Base-by-base conservation (phyloP, 2,329 filamentous ascomycete species). In the Domatiomyces catenatus region DNA sequence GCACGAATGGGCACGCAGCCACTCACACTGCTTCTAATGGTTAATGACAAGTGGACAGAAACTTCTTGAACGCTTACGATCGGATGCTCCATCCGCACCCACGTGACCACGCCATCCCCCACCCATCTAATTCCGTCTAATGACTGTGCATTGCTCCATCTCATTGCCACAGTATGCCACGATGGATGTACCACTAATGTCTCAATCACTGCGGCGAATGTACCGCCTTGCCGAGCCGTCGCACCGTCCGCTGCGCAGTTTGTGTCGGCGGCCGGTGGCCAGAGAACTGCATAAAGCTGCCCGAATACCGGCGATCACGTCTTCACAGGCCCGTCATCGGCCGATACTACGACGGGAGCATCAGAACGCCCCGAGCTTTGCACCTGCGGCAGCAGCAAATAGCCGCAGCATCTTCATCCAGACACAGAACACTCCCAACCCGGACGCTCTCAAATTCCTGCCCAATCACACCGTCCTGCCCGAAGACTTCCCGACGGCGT, bases 401-500 rank as follows among this genome's bases (percentile, higher is more conserved):
- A 69, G 66, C 53, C 82, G 90, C 57, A 88, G 81, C 20, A 94
- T 98, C 67, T 98, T 96, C 73, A 98, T 98, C 63, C 92, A 98
- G 70, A 96, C 90, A 4, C 90, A 96, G 64, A 79, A 77, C 58
- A 98, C 92, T 1, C 92, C 92, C 22, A 98, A 98, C 69, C 75
- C 81, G n/a, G 88, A 96, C 71, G 76, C 88, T 32, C 76, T 96
- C 62, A 98, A 98, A 71, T 98, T 98, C 70, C 77, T 93, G 42
- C 92, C 92, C 1, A 94, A 95, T 69, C 81, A 87, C 67, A 79
- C 78, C 42, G 80, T 98, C 48, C 77, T 98, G 1, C 90, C 92
- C 19, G 75, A 83, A 57, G 73, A 72, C 48, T 73, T 94, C 56
- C 70, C 77, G 5, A 80, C 83, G 2, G 77, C 86, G 6, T 95